Evolutionary conservation across 345 rosid species (phyloP), one percentile per base, ranked within the genome.

Genomic region (Pistacia atlantica): DNA sequence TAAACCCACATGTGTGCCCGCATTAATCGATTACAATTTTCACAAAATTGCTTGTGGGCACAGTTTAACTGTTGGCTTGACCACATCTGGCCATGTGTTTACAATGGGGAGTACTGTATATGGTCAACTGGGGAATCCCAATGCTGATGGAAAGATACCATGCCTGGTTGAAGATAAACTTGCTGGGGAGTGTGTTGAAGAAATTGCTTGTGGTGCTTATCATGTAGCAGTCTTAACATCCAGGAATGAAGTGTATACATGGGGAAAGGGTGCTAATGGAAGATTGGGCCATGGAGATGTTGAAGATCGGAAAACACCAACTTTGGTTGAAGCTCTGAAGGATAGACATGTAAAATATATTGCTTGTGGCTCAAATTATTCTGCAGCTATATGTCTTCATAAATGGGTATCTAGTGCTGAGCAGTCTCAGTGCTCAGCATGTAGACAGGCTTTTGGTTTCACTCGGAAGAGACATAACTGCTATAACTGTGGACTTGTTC

Each of bases 261-360:
- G 98, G 99, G 99, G 99, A 1, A 95, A 90, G 78, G 98, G 99
- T 78, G 98, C 99, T 54, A 95, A 93, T 82, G 98, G 99, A 79
- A 92, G 97, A 83, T 73, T 95, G 85, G 99, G 99, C 65, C 98
- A 92, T 72, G 98, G 97, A 81, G 98, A 95, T 76, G 38, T 88
- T 14, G 98, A 95, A 82, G 99, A 95, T 81, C 89, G 97, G 54
- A 93, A 92, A 77, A 55, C 84, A 35, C 96, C 99, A 8, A 85
- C 95, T 77, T 74, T 89, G 22, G 94, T 95, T 58, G 97, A 90
- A 76, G 89, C 91, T 69, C 82, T 95, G 88, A 95, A 90, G 88
- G 97, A 95, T 75, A 86, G 98, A 80, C 91, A 93, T 79, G 97
- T 95, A 3, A 92, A 89, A 75, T 84, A 76, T 77, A 87, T 95